Percentiles rank a stretch among this genome's conserved stretches.
Evolutionary conservation across 805 yeast species (phyloP).

Genomic region (Zygosaccharomyces bisporus): DNA sequence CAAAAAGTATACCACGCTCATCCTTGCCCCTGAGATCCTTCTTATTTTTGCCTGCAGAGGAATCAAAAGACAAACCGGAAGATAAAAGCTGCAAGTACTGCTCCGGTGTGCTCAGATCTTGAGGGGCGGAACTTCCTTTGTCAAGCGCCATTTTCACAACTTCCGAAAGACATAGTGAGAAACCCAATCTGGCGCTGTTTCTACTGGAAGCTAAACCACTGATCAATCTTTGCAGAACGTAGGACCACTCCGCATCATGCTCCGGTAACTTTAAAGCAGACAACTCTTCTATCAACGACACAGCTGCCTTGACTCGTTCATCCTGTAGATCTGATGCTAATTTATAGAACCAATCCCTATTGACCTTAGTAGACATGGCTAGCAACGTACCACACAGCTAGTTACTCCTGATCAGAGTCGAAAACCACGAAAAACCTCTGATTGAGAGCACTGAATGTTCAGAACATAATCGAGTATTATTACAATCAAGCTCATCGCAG

Average conservation of each 20-base stretch:
- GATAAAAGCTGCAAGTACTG: constrained; percentile 25
- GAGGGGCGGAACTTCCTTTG: constrained; percentile 15
- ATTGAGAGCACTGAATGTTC: neutral
- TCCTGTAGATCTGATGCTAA: constrained; percentile 71
- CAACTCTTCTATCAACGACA: constrained; percentile 59
- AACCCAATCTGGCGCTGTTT: constrained; percentile 83
- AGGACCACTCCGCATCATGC: constrained; percentile 64
- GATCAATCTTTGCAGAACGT: constrained; percentile 72
- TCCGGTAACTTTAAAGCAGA: constrained; percentile 32
- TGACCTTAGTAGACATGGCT: constrained; percentile 37
- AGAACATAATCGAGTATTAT: neutral
- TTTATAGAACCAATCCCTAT: constrained; percentile 71
- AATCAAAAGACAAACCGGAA: constrained; percentile 37
- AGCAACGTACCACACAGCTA: neutral
- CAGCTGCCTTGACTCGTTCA: constrained; percentile 72
- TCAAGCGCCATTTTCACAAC: constrained; percentile 40
- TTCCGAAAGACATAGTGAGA: constrained; percentile 82
- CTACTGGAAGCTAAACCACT: constrained; percentile 79
- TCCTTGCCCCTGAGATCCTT: constrained; percentile 69
- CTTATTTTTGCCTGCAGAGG: constrained; percentile 40
- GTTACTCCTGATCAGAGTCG: neutral
- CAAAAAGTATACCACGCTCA: constrained; percentile 75
- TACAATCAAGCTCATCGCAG: neutral
- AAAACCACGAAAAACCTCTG: neutral
- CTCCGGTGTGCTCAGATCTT: constrained; percentile 19